Evolutionary conservation across 345 rosid species (phyloP).

Genomic region (Brassica incana): DNA sequence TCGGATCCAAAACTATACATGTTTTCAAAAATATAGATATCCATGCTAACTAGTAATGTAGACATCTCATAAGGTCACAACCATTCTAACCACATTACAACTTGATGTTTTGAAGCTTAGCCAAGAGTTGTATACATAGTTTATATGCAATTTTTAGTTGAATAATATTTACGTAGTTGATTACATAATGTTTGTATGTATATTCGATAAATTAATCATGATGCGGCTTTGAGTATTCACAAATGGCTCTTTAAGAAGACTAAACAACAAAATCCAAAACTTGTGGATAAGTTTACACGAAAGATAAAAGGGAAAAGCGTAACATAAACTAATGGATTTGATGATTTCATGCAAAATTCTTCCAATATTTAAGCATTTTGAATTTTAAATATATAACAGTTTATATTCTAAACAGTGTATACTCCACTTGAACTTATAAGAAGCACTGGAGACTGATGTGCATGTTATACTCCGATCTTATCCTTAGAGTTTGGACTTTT

Average conservation of each 20-base stretch:
- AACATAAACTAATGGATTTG: background rate
- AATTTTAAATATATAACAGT: background rate
- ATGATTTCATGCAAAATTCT: background rate
- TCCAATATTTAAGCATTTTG: background rate
- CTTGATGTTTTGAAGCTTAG: background rate
- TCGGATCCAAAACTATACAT: background rate
- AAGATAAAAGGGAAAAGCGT: background rate
- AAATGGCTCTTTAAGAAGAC: background rate
- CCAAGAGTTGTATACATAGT: background rate
- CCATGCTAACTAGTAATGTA: background rate
- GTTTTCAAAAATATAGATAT: background rate
- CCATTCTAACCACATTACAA: background rate
- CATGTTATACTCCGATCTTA: background rate
- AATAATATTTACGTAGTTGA: background rate
- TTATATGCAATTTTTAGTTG: background rate
- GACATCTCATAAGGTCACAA: background rate
- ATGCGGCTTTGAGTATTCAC: background rate
- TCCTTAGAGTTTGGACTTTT: background rate
- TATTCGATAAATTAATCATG: background rate
- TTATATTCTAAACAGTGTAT: background rate
- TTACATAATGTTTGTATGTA: background rate
- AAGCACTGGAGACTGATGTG: background rate
- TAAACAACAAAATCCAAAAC: background rate
- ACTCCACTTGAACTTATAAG: background rate
- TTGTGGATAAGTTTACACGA: background rate